phyloP scores from a whole-genome alignment of 148 eudicot genomes.

The Rhododendron williamsianum region DNA sequence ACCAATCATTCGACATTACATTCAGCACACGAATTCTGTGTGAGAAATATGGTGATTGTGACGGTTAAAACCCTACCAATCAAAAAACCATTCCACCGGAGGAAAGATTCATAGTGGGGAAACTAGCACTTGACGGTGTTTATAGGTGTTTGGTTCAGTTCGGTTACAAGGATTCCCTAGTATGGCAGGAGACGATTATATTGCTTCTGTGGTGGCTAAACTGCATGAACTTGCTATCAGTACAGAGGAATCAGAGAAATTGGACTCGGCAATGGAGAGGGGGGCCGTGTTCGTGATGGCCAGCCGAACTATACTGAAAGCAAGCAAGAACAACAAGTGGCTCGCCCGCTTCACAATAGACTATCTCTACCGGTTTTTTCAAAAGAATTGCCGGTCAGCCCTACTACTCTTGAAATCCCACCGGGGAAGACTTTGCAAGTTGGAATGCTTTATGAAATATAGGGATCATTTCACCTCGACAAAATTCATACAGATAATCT shows the following conservation, averaged over 20 bases:
- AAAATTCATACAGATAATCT: not conserved
- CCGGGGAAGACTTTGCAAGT: conserved; percentile 22
- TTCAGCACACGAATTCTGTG: conserved; percentile 23
- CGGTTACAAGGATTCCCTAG: conserved; percentile 10
- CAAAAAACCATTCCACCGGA: conserved; percentile 19
- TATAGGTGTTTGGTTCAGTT: conserved; percentile 17
- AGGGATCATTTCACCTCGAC: not conserved
- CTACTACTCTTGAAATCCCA: conserved; percentile 16
- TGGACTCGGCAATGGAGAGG: conserved; percentile 11
- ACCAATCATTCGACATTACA: conserved; percentile 28
- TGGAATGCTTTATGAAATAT: conserved; percentile 19
- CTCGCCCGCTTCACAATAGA: conserved; percentile 17
- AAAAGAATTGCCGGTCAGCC: conserved; percentile 25
- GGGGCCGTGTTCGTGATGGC: conserved; percentile 19
- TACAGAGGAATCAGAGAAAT: not conserved
- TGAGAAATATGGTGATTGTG: conserved; percentile 25
- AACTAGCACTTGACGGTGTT: conserved; percentile 1
- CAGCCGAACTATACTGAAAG: conserved; percentile 19
- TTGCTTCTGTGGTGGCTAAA: conserved; percentile 7
- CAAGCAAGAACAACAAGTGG: conserved; percentile 11
- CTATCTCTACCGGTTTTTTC: conserved; percentile 27
- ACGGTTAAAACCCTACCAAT: conserved; percentile 25
- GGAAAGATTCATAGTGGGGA: conserved; percentile 17
- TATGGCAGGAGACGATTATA: not conserved
- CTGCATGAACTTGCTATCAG: conserved; percentile 5